These are phyloP conservation scores for Syncephalastrum sp. DNA, from an alignment of 371 early-diverging fungal genomes.

Conservation along the genomic window DNA sequence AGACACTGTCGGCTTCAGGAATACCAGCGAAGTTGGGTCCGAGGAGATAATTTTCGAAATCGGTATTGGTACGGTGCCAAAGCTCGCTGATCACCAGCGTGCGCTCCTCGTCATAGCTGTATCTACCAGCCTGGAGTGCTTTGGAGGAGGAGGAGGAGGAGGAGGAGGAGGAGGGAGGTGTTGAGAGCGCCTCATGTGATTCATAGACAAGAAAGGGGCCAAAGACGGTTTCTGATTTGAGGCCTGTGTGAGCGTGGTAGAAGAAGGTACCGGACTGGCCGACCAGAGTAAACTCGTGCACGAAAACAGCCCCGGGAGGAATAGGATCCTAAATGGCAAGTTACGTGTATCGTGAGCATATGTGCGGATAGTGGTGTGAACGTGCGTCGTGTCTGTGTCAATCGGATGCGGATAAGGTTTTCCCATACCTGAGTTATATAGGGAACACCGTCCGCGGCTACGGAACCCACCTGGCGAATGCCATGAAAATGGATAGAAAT, in stretches of 20 bases:
- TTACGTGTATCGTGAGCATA: no score
- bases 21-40: constrained; percentile 31
- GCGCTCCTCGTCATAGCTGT: constrained; percentile 40
- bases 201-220: constrained; percentile 51
- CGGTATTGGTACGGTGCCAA: constrained; percentile 39
- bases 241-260: constrained; percentile 52
- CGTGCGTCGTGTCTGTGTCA: no score
- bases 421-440: constrained; percentile 44
- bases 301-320: constrained; percentile 45
- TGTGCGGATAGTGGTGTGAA: no score
- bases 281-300: constrained; percentile 46
- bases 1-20: constrained; percentile 41
- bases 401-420: no score
- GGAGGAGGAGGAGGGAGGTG: no score
- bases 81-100: constrained; percentile 44
- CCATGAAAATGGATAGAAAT: constrained; percentile 50
- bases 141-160: background rate
- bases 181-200: constrained; percentile 12
- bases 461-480: constrained; percentile 38
- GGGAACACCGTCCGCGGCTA: constrained; percentile 57
- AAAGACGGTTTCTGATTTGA: constrained; percentile 47
- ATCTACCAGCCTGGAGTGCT: background rate
- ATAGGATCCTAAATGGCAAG: constrained; percentile 37
- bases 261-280: constrained; percentile 58
- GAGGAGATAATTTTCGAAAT: constrained; percentile 28